Evolutionary conservation across 108 stramenopile species (phyloP), one percentile per base, ranked within the genome.

Genomic region (Aurantiochytrium sp.): DNA sequence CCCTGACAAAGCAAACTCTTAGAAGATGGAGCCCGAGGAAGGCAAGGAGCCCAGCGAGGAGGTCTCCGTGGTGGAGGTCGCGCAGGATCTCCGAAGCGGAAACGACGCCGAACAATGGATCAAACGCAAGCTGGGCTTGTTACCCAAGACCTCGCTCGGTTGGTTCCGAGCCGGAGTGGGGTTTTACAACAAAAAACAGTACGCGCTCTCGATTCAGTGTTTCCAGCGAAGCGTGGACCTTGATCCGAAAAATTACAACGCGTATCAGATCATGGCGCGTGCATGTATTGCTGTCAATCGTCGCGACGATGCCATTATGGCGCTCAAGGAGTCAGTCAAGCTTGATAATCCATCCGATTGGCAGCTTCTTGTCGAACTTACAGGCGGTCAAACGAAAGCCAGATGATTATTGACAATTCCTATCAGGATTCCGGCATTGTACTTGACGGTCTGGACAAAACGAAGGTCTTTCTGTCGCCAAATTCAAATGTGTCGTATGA

Each of bases 261-360:
- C 76, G 1, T 83, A 25, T 35, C 76, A 83, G 76, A 35, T 83
- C 76, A 83, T 83, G 76, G 76, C 76, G 10, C 19, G 76, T 6
- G 76, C 76, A 6, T 83, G 76, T 45, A 83, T 83, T 23, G 76
- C 76, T 12, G 51, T 83, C 76, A 83, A 83, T 23, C 76, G 76
- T 16, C 45, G 76, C 6, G 5, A 83, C 25, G 76, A 83, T 23
- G 76, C 76, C n/a, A 53, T 83, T 53, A 18, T 35, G 6, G 76
- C 76, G 10, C 76, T 83, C 76, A 83, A 83, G 28, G 76, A 83
- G 76, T 83, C 76, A 14, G 76, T 83, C 76, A 83, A 83, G 76
- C 76, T 83, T 12, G 51, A 83, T 1, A 83, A 83, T 35, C 76
- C 76, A n/a, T 83, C 76, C n/a, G 76, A 83, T 23, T 83, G 76